These are phyloP conservation scores for Simplicillium sp. DNA, from an alignment of 2,329 filamentous ascomycete species.

Conservation along the genomic window DNA sequence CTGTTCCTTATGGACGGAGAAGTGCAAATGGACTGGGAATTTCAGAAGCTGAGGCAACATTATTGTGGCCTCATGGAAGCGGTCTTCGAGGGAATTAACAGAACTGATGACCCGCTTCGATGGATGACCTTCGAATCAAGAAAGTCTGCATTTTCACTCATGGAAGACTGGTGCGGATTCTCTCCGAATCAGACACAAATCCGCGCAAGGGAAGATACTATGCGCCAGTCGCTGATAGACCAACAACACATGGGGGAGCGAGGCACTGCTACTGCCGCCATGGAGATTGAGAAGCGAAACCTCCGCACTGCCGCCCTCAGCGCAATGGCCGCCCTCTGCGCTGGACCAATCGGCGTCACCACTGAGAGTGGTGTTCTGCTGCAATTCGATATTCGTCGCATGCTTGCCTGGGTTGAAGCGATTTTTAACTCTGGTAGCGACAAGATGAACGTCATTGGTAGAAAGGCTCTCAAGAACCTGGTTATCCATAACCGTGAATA, in stretches of 20 bases:
- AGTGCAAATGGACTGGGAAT: constrained; percentile 90
- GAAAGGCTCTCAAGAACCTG: constrained; percentile 78
- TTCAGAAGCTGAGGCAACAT: constrained; percentile 81
- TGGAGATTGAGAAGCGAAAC: constrained; percentile 95
- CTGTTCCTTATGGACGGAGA: constrained; percentile 92
- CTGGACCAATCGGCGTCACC: constrained; percentile 72
- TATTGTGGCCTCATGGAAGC: constrained; percentile 93
- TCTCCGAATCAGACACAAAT: constrained; percentile 84
- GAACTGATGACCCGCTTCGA: constrained; percentile 71
- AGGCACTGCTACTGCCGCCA: constrained; percentile 72
- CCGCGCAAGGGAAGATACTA: constrained; percentile 71
- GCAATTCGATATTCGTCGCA: constrained; percentile 84
- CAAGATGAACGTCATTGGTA: constrained; percentile 81
- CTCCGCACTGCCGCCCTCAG: constrained; percentile 83
- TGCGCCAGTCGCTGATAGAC: constrained; percentile 76
- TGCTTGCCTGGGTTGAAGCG: constrained; percentile 90
- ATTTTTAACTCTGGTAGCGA: constrained; percentile 92
- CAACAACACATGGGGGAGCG: constrained; percentile 69
- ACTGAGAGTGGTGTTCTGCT: constrained; percentile 82
- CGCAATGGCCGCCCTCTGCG: constrained; percentile 90
- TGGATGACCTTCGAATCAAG: constrained; percentile 98
- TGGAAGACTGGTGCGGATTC: constrained; percentile 99
- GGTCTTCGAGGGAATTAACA: constrained; percentile 83
- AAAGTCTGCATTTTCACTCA: constrained; percentile 89
- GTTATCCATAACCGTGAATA: constrained; percentile 86